These are phyloP conservation scores for Buddleja alternifolia DNA, from an alignment of 257 asterid species.

Conservation along the genomic window DNA sequence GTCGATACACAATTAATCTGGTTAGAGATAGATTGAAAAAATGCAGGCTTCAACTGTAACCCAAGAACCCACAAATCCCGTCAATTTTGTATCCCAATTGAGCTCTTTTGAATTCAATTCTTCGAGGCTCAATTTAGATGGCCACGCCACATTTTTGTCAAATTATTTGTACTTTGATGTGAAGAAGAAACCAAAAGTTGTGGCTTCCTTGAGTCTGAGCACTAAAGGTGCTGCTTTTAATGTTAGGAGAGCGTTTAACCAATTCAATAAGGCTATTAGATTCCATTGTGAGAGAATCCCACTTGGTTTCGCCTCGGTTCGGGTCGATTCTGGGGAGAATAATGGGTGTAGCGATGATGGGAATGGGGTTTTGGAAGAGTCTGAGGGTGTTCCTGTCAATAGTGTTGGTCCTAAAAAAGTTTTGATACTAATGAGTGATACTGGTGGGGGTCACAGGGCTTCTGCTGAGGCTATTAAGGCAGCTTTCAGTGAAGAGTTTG, in stretches of 20 bases:
- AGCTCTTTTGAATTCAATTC: conserved; percentile 52
- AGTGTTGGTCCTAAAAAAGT: conserved; percentile 68
- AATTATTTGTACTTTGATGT: conserved; percentile 60
- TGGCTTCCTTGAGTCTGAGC: conserved; percentile 69
- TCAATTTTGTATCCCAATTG: conserved; percentile 55
- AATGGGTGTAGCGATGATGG: conserved; percentile 60
- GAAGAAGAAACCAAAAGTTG: conserved; percentile 48
- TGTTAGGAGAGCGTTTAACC: conserved; percentile 53
- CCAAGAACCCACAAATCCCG: conserved; percentile 64
- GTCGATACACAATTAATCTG: conserved; percentile 22
- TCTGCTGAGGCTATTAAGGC: conserved; percentile 98
- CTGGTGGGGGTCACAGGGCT: conserved; percentile 99
- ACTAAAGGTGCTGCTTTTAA: conserved; percentile 59
- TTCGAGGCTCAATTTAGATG: conserved; percentile 42
- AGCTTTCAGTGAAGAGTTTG: conserved; percentile 83
- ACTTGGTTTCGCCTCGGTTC: conserved; percentile 77
- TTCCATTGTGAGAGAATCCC: conserved; percentile 85
- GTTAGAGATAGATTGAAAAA: neutral
- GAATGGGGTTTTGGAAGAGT: conserved; percentile 51
- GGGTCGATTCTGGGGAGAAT: conserved; percentile 50
- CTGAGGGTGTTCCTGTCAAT: conserved; percentile 49
- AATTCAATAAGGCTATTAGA: conserved; percentile 71
- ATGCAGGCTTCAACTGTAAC: conserved; percentile 83
- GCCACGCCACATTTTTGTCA: conserved; percentile 38
- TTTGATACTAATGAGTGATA: conserved; percentile 94